Evolutionary conservation across 2,329 filamentous ascomycete species (phyloP), one percentile per base, ranked within the genome.

Genomic region (Hymenoscyphus repandus): DNA sequence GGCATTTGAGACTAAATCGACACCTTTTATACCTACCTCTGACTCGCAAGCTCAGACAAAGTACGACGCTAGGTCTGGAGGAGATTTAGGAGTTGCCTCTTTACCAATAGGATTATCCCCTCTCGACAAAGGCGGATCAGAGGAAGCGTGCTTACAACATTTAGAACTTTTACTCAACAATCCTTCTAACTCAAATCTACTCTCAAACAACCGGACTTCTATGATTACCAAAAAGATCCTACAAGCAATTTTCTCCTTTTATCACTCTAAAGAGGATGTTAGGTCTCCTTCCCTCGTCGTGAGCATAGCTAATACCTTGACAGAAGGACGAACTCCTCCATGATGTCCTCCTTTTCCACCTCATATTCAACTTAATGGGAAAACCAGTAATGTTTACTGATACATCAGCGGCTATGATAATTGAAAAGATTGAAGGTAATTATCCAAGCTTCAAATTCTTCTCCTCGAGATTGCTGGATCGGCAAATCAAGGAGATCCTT

Each of bases 381-480:
- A 34, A 37, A 1, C 53, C 58, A n/a, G 38, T 55, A 3, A 33
- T 56, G 9, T 55, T 60, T 13, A 51, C 52, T 4, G 17, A 52
- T 11, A 34, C 44, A n/a, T 55, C 55, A 9, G 50, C 52, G 33
- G 15, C 33, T 4, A 30, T 34, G 1, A 51, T 58, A 20, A 33
- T 47, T 13, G 22, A 41, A 2, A 37, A 50, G 13, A 38, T 53
- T 2, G 13, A 49, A 17, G 27, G 27, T 3, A 34, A 41, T 9
- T 20, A 42, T 6, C 22, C 33, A 12, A 6, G 34, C 5, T 22
- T 13, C 3, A 38, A 52, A 10, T 41, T 47, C 6, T 58, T 48
- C 43, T 55, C 53, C 10, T 58, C 53, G 10, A 44, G 58, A 6
- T 45, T 60, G 9, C 51, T 60, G 5, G 55, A 58, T 33, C 46